phyloP scores from a whole-genome alignment of 176 grass and related monocot genomes.

The Juncus effusus region DNA sequence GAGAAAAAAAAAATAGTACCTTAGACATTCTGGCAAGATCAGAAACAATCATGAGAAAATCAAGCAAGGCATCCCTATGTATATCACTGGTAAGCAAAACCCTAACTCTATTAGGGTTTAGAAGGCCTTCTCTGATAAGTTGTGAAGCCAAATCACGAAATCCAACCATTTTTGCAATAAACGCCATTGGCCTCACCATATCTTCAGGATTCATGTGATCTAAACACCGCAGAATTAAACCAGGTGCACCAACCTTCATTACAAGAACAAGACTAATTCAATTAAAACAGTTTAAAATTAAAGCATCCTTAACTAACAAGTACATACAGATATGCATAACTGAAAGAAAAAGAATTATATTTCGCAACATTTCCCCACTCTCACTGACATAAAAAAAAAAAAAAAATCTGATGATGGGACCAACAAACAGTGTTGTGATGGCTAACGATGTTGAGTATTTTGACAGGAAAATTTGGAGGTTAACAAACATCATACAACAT shows the following conservation, averaged over 20 bases:
- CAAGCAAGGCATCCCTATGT: conserved; percentile 63
- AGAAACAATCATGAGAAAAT: conserved; percentile 98
- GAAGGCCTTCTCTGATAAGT: conserved; percentile 82
- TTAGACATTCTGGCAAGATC: conserved; percentile 98
- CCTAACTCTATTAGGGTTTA: conserved; percentile 59
- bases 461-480: too few species aligned
- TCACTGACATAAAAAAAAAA: too few species aligned
- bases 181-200: conserved; percentile 65
- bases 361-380: too few species aligned
- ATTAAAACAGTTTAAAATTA: too few species aligned
- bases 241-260: conserved; percentile 61
- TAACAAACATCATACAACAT: too few species aligned
- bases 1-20: conserved; percentile 27
- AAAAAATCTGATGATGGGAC: too few species aligned
- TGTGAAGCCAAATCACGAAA: conserved; percentile 64
- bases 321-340: too few species aligned
- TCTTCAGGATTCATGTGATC: conserved; percentile 68
- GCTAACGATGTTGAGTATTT: too few species aligned
- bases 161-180: conserved; percentile 93
- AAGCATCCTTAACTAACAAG: too few species aligned
- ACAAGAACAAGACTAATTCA: conserved; percentile 5
- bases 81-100: conserved; percentile 46
- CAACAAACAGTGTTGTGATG: too few species aligned
- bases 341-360: too few species aligned
- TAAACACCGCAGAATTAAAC: conserved; percentile 53